phyloP scores from a whole-genome alignment of 2,329 filamentous ascomycete genomes.

The Lachnellula suecica region DNA sequence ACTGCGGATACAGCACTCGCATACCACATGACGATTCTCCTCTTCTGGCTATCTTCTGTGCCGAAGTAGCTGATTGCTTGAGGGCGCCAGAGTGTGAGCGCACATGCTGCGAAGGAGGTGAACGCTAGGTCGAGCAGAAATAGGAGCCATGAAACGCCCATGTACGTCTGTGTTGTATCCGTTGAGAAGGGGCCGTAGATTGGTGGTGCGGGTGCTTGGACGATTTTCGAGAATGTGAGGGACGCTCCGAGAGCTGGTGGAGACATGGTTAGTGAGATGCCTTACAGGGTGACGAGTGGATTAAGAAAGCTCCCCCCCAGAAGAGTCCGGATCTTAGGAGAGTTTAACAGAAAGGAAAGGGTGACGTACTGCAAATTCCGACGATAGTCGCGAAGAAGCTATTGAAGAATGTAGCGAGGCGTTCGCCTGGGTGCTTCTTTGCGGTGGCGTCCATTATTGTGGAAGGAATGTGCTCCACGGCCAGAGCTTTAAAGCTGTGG shows the following conservation, averaged over 20 bases:
- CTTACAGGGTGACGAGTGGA: too few species aligned
- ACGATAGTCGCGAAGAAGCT: conserved; percentile 19
- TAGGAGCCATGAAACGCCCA: conserved; percentile 10
- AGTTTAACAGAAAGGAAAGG: too few species aligned
- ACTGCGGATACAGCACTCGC: conserved; percentile 10
- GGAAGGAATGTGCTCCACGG: too few species aligned
- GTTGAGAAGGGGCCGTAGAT: conserved; percentile 7
- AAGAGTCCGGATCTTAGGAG: too few species aligned
- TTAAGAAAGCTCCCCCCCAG: too few species aligned
- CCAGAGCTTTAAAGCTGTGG: too few species aligned
- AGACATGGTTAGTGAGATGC: too few species aligned
- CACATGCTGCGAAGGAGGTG: conserved; percentile 10
- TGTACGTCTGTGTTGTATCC: conserved; percentile 5
- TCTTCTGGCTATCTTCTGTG: conserved; percentile 4
- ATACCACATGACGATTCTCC: conserved; percentile 17
- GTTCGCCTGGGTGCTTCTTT: conserved; percentile 15
- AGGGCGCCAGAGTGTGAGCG: conserved; percentile 8
- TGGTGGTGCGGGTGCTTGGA: conserved; percentile 9
- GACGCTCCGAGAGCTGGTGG: conserved; percentile 19
- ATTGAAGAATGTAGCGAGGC: conserved; percentile 19
- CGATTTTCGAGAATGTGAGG: conserved; percentile 14
- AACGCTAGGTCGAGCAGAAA: conserved; percentile 12
- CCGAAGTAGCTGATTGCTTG: conserved; percentile 12
- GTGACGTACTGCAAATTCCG: conserved; percentile 13
- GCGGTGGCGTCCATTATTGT: not conserved